Conservation (phyloP, 2,329 filamentous ascomycete genomes). For the Amylocarpus encephaloides region DNA sequence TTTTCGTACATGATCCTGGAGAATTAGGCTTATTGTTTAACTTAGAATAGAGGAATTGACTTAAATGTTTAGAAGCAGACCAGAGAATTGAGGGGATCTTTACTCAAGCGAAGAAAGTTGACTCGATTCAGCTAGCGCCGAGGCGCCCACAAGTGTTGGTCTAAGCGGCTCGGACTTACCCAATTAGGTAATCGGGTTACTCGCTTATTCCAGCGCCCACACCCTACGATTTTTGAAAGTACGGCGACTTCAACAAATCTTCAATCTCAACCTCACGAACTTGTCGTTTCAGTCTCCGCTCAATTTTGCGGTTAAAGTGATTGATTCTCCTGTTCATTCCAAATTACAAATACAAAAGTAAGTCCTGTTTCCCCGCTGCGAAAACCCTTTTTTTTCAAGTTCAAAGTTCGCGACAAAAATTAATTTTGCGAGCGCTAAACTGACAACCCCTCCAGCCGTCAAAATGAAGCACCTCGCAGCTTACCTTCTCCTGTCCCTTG, state of each 20-base stretch:
- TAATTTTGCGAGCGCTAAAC: constrained; percentile 9
- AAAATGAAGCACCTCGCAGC: constrained; percentile 99
- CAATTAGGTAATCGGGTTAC: no score
- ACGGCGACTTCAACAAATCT: constrained; percentile 2
- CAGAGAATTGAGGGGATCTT: no score
- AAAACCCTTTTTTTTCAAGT: neutral
- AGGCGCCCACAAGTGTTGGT: no score
- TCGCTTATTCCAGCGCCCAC: constrained; percentile 4
- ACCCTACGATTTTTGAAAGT: neutral
- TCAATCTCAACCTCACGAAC: constrained; percentile 39
- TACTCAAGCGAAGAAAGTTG: no score
- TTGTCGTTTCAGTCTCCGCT: constrained; percentile 99
- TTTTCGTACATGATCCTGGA: no score
- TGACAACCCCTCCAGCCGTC: constrained; percentile 34
- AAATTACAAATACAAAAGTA: constrained; percentile 25
- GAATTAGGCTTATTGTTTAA: no score
- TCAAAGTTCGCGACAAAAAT: constrained; percentile 4
- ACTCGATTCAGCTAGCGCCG: no score
- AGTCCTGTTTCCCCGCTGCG: constrained; percentile 9
- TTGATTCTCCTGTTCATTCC: constrained; percentile 81
- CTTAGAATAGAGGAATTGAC: no score
- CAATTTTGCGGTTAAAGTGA: constrained; percentile 97
- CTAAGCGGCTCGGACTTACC: no score
- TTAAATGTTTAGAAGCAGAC: no score
- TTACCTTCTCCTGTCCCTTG: constrained; percentile 94